These are phyloP conservation scores for Beta lomatogona DNA, from an alignment of 179 eudicot genomes.

Conservation along the genomic window DNA sequence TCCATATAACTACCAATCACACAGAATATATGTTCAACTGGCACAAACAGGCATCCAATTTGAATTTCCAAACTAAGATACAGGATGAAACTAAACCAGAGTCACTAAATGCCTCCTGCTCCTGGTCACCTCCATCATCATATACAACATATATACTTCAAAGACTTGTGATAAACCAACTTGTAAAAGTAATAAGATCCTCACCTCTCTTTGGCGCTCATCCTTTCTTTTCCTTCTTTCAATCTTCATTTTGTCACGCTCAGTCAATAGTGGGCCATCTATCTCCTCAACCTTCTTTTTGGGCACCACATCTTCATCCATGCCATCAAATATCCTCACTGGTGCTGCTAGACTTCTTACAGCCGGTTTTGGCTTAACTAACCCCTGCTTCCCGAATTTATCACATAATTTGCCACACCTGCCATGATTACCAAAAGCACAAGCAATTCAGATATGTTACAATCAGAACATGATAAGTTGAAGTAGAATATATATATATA, in stretches of 20 bases:
- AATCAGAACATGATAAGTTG: neutral
- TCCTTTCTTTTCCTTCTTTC: conserved; percentile 95
- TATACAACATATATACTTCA: neutral
- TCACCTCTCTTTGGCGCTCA: conserved; percentile 96
- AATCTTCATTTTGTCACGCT: conserved; percentile 88
- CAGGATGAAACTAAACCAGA: no score
- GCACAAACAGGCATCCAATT: conserved; percentile 3
- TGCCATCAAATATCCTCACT: conserved; percentile 89
- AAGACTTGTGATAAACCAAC: neutral
- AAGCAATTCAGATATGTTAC: conserved; percentile 11
- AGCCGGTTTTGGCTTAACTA: conserved; percentile 70
- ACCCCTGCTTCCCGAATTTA: conserved; percentile 92
- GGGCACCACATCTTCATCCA: conserved; percentile 84
- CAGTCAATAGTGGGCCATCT: conserved; percentile 91
- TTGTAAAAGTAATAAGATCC: no score
- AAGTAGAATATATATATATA: no score
- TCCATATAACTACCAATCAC: neutral
- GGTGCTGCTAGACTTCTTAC: conserved; percentile 92
- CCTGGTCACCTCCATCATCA: neutral
- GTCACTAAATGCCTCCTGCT: neutral
- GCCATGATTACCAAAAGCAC: conserved; percentile 6
- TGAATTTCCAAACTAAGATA: neutral
- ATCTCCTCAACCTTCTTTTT: conserved; percentile 88
- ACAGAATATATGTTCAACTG: neutral
- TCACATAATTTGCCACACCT: conserved; percentile 86